These are phyloP conservation scores for Paracamarosporium sp. DNA, from an alignment of 2,329 filamentous ascomycete genomes.

Conservation along the genomic window DNA sequence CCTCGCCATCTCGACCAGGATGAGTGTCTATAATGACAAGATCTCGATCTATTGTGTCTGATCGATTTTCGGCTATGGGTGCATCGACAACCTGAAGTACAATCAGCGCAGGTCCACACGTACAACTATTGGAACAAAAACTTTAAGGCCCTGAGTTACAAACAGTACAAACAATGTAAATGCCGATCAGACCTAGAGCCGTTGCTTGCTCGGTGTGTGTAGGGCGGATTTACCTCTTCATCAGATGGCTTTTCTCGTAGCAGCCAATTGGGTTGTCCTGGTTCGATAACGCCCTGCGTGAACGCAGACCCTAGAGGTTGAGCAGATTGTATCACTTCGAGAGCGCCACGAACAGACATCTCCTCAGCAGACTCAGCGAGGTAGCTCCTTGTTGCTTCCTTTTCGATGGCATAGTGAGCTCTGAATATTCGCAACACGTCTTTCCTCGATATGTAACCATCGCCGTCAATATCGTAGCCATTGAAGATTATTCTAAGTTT, in stretches of 20 bases:
- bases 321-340: slow-evolving; percentile 51
- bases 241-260: slow-evolving; percentile 41
- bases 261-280: slow-evolving; percentile 20
- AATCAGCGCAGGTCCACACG: background rate
- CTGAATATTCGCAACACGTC: slow-evolving; percentile 92
- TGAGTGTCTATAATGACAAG: slow-evolving; percentile 20
- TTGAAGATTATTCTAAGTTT: slow-evolving; percentile 71
- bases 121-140: too few relatives aligned
- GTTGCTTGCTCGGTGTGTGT: too few relatives aligned
- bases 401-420: slow-evolving; percentile 89
- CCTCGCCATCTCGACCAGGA: slow-evolving; percentile 1
- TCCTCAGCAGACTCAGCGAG: slow-evolving; percentile 78
- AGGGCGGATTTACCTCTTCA: slow-evolving; percentile 36
- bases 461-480: slow-evolving; percentile 88
- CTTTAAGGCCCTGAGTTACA: too few relatives aligned
- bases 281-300: slow-evolving; percentile 43
- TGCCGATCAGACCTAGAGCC: too few relatives aligned
- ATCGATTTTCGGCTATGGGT: background rate
- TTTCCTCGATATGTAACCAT: slow-evolving; percentile 83
- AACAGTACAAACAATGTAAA: too few relatives aligned
- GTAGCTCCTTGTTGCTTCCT: slow-evolving; percentile 85
- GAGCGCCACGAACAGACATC: slow-evolving; percentile 65
- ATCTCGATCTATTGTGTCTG: slow-evolving; percentile 17
- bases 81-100: background rate
- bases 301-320: slow-evolving; percentile 57